These are phyloP conservation scores for Penicillium maclennaniae DNA, from an alignment of 495 filamentous ascomycete species.

Conservation along the genomic window DNA sequence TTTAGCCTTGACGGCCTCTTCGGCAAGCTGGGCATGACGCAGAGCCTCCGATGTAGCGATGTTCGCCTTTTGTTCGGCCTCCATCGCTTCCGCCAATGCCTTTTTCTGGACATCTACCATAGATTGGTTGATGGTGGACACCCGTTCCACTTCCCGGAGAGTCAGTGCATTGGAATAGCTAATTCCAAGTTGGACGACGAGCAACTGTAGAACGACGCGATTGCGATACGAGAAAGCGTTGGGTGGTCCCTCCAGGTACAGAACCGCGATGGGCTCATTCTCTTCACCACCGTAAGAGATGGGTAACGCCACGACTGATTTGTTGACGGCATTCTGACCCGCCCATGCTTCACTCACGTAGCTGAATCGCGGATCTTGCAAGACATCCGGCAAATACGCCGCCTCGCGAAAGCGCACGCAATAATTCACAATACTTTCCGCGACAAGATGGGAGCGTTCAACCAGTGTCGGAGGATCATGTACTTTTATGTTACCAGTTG, in stretches of 20 bases:
- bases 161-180: conserved; percentile 79
- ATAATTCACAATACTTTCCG: conserved; percentile 72
- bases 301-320: conserved; percentile 32
- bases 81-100: conserved; percentile 61
- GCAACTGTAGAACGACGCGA: conserved; percentile 71
- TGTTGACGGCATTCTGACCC: conserved; percentile 72
- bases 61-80: conserved; percentile 71
- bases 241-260: conserved; percentile 57
- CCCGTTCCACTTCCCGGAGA: conserved; percentile 69
- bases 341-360: conserved; percentile 67
- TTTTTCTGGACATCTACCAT: conserved; percentile 82
- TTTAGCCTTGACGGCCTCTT: conserved; percentile 84
- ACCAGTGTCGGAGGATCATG: conserved; percentile 57
- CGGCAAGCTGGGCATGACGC: conserved; percentile 74
- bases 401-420: conserved; percentile 72
- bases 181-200: conserved; percentile 81
- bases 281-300: conserved; percentile 37
- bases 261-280: conserved; percentile 67
- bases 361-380: conserved; percentile 76
- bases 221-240: conserved; percentile 81
- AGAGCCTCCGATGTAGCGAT: conserved; percentile 72
- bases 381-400: conserved; percentile 71
- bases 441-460: conserved; percentile 56
- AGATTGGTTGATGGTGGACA: conserved; percentile 67
- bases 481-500: conserved; percentile 47